phyloP scores from a whole-genome alignment of 371 early-diverging fungal genomes.

The Mortierella polycephala region DNA sequence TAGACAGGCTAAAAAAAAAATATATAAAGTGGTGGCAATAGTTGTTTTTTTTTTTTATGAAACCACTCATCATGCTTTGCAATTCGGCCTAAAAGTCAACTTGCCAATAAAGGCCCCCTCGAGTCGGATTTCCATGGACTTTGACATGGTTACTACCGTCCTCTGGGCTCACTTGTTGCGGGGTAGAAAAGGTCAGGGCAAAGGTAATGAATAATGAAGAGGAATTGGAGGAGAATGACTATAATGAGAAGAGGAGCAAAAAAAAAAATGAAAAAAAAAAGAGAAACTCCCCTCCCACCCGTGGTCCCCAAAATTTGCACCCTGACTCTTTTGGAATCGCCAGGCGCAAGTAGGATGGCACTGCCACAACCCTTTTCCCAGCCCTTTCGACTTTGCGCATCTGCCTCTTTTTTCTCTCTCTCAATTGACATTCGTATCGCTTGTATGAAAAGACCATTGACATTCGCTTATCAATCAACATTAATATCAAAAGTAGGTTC shows the following conservation, averaged over 20 bases:
- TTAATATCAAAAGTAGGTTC: too few species aligned
- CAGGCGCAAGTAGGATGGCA: conserved; percentile 5
- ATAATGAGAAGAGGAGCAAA: not conserved
- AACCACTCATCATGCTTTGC: not conserved
- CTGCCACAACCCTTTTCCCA: conserved; percentile 9
- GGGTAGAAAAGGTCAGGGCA: too few species aligned
- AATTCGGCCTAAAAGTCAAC: not conserved
- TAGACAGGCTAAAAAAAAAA: too few species aligned
- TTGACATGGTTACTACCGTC: conserved; percentile 19
- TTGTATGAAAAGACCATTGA: not conserved
- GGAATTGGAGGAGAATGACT: not conserved
- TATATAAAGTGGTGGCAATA: not conserved
- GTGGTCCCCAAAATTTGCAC: too few species aligned
- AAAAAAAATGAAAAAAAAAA: too few species aligned
- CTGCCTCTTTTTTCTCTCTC: too few species aligned
- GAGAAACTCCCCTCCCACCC: too few species aligned
- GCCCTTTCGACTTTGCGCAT: too few species aligned
- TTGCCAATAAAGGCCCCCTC: conserved; percentile 46
- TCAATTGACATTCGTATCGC: not conserved
- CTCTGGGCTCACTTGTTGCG: not conserved
- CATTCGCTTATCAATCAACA: not conserved
- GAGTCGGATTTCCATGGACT: conserved; percentile 39
- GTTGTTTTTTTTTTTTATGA: not conserved
- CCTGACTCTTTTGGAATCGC: too few species aligned
- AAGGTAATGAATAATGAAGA: not conserved